Percentiles rank a stretch among this genome's conserved stretches.
These are phyloP conservation scores for Aureobasidium sp. DNA, from an alignment of 2,329 filamentous ascomycete species.

Conservation along the genomic window DNA sequence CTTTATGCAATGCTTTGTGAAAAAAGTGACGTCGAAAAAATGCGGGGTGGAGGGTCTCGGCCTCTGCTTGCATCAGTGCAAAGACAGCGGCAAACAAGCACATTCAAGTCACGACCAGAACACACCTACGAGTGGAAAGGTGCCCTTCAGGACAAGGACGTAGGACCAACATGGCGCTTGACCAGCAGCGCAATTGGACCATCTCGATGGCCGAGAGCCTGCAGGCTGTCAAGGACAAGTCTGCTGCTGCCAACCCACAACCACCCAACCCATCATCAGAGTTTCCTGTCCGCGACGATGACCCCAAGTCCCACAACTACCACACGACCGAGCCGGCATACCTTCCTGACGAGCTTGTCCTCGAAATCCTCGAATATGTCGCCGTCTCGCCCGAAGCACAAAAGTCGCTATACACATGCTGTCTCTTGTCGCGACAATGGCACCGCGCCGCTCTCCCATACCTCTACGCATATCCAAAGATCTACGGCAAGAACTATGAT, in stretches of 20 bases:
- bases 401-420: conserved; percentile 43
- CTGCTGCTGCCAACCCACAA: neutral
- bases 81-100: conserved; percentile 9
- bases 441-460: conserved; percentile 44
- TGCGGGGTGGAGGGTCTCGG: conserved; percentile 4
- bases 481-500: conserved; percentile 47
- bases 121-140: too few relatives aligned
- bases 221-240: conserved; percentile 18
- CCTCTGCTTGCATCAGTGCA: neutral
- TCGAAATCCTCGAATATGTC: conserved; percentile 43
- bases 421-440: conserved; percentile 50
- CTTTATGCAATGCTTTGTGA: neutral
- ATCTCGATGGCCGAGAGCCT: conserved; percentile 31
- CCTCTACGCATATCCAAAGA: conserved; percentile 47
- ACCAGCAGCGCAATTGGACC: conserved; percentile 30
- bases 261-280: neutral
- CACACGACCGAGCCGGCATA: conserved; percentile 24
- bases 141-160: neutral
- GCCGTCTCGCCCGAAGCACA: conserved; percentile 36
- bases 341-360: conserved; percentile 49
- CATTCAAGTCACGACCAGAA: neutral
- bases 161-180: conserved; percentile 25
- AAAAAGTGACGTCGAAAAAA: conserved; percentile 6
- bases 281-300: conserved; percentile 3
- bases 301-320: conserved; percentile 6